Base-by-base conservation (phyloP, 2,329 filamentous ascomycete species). In the Tolypocladium album region DNA sequence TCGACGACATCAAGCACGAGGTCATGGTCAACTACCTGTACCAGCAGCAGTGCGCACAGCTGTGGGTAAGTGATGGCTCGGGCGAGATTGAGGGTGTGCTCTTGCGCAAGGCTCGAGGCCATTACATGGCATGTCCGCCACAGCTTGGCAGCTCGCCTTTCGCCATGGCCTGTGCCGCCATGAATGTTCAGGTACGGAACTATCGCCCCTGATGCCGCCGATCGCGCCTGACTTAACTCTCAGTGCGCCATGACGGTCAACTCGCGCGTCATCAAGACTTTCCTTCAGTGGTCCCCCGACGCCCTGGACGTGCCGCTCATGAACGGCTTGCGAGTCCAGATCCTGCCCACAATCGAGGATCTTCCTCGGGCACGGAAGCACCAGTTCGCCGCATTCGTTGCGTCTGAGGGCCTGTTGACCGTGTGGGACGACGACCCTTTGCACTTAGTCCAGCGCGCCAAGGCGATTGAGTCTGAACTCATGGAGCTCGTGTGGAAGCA, bases 21-120 rank as follows among this genome's bases (percentile, higher is more conserved):
- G 87, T 92, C 62, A 92, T 92, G 88, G 88, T 89, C 62, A 91
- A 89, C 74, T 90, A 90, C 70, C 78, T 92, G 34, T 90, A 90
- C 72, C 88, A 92, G 71, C 88, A 92, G 70, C 88, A 91, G 74
- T 90, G 87, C 68, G 82, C 83, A 15, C 82, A 85, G 62, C 79
- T 90, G 40, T 92, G 89, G 89, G 85, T 91, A 24, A 84, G 83
- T 39, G 86, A 90, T 66, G 83, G 82, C 42, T 85, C 80, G 56
- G 87, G 86, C 15, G 82, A 87, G 64, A 72, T 85, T 7, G 88
- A 92, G 70, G 89, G 89, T 64, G 88, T 91, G 36, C 74, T 92
- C 24, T 75, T 92, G 56, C 82, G 88, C 64, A 90, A 89, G 68
- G 71, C 79, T 22, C 82, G 81, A 63, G 86, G 86, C 24, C 79